Evolutionary conservation across 78 protist genomes (phyloP), one percentile per base, ranked within the genome.

Genomic region (Dictyostelium purpureum): DNA sequence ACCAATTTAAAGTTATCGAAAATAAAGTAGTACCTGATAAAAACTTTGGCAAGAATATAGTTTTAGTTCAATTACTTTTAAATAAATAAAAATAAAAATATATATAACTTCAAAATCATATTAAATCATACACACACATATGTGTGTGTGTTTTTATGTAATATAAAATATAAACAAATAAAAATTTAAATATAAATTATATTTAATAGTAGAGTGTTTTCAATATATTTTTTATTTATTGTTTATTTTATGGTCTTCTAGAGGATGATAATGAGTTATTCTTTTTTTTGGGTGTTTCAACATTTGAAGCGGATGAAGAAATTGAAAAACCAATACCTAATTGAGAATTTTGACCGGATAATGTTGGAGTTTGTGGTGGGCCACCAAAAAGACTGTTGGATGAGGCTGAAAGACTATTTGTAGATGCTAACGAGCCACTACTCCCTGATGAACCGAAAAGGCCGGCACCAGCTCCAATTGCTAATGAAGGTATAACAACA

Each of bases 321-420:
- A 82, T 82, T 67, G 90, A 82, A 42, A 82, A 82, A 28, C 90
- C 90, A 35, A 65, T 33, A 35, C 80, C 40, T 19, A 85, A 24
- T 16, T 52, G 14, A 18, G 79, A 70, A 6, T 52, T 51, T 40
- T 57, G 71, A 1, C 92, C 70, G 1, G 92, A 47, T 14, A 85
- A 9, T 1, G 42, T n/a, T 33, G 92, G 92, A 24, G 92, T 85
- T 73, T 85, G 92, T 4, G 92, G 92, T 10, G 59, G 63, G 49
- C 49, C 76, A n/a, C n/a, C n/a, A 31, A 67, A 67, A 0, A 63
- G 76, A 35, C 33, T 47, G 42, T 43, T 57, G 5, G 78, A 35
- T 33, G 78, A 63, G 2, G 47, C 14, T 21, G 89, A 66, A 12
- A 66, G 38, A 28, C 52, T 19, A 28, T 71, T 71, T 16, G 11